Base-by-base conservation (phyloP, 148 eudicot genomes). In the Dysphania ambrosioides region DNA sequence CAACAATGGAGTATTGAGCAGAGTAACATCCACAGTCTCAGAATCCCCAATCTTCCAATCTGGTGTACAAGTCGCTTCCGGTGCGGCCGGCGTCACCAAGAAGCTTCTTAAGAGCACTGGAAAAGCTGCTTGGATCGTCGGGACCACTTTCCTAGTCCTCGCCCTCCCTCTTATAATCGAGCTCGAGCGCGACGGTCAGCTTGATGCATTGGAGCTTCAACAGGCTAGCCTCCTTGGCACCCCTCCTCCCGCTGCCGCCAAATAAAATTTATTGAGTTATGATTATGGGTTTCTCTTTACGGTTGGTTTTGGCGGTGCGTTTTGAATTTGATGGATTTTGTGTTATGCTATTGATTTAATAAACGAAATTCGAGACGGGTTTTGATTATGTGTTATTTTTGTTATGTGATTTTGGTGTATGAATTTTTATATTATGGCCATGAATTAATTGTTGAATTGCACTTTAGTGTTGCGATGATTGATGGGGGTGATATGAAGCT, bases 111-210 rank as follows among this genome's bases (percentile, higher is more conserved):
- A 77, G 70, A 85, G 89, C 83, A 90, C 96, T 34, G 91, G 96
- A 2, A 88, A 83, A 76, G 96, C 96, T 16, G 90, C 96, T 9
- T 90, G 96, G 96, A 79, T 87, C 65, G 83, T 77, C 62, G 86
- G 81, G 13, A 90, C 92, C 27, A 82, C 92, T 11, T 84, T 88
- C 67, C 41, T 90, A 40, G 80, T 90, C 49, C 87, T 88, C 34
- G 83, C 80, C 3, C 75, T 88, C 0, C 96, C 96, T 0, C 82
- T 90, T 32, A 80, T 88, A 44, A 84, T 88, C 55, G 90, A 85
- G 84, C 84, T 90, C 85, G 96, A 90, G n/a, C 90, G 96, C 35
- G 96, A 90, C 34, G 82, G 78, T 72, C 92, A 88, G 79, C 57
- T 88, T 26, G 85, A 77, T 42, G 92, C 87, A 11, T 63, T 86